Base-by-base conservation (phyloP, 2,329 filamentous ascomycete genomes). In the Daldinia sp. region DNA sequence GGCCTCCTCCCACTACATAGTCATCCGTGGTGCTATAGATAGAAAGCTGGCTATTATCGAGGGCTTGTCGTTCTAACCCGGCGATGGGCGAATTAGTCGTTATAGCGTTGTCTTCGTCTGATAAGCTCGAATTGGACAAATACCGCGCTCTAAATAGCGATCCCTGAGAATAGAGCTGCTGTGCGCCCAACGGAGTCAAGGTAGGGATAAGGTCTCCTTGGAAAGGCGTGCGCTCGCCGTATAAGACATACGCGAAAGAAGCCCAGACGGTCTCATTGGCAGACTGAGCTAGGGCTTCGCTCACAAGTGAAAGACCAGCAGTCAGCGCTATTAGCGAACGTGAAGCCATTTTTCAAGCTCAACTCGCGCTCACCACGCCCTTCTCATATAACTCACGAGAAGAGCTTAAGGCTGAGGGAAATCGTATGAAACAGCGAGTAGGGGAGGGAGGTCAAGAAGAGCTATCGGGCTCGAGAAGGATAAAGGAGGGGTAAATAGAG, bases 1-100 rank as follows among this genome's bases (percentile, higher is more conserved):
- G 80, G 30, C 91, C 92, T 2, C 91, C 88, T 63, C 84, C 88
- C 52, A 87, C 85, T 29, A 94, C 72, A 71, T 78, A 82, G 23
- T 76, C 73, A 51, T 83, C 78, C 3, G 76, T 72, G 32, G 73
- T 79, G 17, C 80, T 78, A 29, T 77, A 66, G 30, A 84, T 68
- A 29, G 74, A 71, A 15, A 87, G 68, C 17, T 85, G 80, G 1
- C 60, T 68, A 61, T 83, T 84, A 69, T 85, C 78, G 48, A 87
- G 79, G n/a, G 76, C 75, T 60, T 82, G 72, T 7, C 67, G 50
- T 15, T 76, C 70, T 29, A 87, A 74, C 34, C 77, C 79, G 9
- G 76, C 70, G 15, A 87, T 82, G 4, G 77, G 77, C 0, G 76
- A 74, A 29, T 68, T 71, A 1, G 72, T 70, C 19, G 73, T 76